These are phyloP conservation scores for Euptelea pleiosperma DNA, from an alignment of 164 flowering plant genomes.

Conservation along the genomic window DNA sequence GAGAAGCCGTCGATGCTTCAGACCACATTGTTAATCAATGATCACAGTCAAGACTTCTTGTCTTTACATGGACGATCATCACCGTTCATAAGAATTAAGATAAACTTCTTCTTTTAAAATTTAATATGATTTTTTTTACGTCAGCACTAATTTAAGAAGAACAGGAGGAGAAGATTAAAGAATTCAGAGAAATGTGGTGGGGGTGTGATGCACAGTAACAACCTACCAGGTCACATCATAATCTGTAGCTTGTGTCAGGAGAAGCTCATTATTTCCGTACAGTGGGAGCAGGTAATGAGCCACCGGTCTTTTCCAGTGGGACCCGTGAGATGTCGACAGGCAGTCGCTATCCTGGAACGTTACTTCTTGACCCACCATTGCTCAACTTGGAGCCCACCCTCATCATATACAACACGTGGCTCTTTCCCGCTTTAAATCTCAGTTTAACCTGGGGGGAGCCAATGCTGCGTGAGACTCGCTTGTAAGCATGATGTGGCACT, in stretches of 20 bases:
- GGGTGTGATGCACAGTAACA: background rate
- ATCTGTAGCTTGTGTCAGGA: background rate
- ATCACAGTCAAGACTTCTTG: too few relatives aligned
- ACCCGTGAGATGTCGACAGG: background rate
- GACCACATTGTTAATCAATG: too few relatives aligned
- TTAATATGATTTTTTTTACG: too few relatives aligned
- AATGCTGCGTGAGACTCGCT: background rate
- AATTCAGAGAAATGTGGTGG: too few relatives aligned
- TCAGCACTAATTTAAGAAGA: too few relatives aligned
- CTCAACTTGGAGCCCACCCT: background rate
- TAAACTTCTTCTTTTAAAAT: too few relatives aligned
- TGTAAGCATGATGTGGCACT: background rate
- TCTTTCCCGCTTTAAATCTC: background rate
- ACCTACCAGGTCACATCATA: background rate
- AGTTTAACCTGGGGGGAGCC: background rate
- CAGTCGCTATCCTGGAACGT: background rate
- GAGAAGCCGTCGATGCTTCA: too few relatives aligned
- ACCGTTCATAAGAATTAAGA: too few relatives aligned
- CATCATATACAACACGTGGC: constrained; percentile 2
- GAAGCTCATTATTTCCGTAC: constrained; percentile 1
- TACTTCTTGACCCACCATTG: background rate
- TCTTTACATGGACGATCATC: too few relatives aligned
- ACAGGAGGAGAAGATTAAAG: too few relatives aligned
- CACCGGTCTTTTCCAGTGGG: background rate
- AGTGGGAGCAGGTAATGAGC: background rate